Base-by-base conservation (phyloP, 1,139 yeast genomes). In the Lizanozyma gosingica region DNA sequence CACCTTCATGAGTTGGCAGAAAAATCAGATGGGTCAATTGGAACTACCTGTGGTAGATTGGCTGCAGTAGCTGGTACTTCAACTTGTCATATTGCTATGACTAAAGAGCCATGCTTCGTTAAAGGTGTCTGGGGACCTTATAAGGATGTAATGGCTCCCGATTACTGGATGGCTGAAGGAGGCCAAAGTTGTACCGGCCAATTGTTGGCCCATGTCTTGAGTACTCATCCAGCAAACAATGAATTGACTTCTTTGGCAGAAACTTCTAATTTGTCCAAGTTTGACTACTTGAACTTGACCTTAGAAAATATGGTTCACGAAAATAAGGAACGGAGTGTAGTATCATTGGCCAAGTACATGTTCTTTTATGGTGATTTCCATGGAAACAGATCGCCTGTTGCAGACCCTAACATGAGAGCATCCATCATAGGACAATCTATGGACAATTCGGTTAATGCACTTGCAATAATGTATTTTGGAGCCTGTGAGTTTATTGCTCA, bases 111-210 rank as follows among this genome's bases (percentile, higher is more conserved):
- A 0, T 78, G 87, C 39, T 90, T 92, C 59, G 97, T 92, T 14
- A 79, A 87, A 39, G 98, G 98, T 43, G 97, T 92, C 32, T 92
- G 98, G 98, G 98, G 98, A 16, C 98, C 98, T 3, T 92, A 92
- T 63, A 76, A 88, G 53, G 95, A 90, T 59, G 95, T 86, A 9
- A 73, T 92, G 69, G 85, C 94, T 15, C 84, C 86, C 33, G 88
- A 81, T 11, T 82, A 73, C 54, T 92, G 97, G 97, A 73, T 88
- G 52, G 95, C 97, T n/a, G 98, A 92, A 65, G 98, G 98, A 55
- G 98, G 98, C 15, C 98, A 92, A 62, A 83, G 94, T 16, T 84
- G 95, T 56, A 92, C 98, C 2, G 98, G 98, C 49, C 96, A 94
- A 33, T 72, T 92, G 39, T 72, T 92, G 51, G 94, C 92, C 3